Conservation (phyloP, 805 yeast species). For the Wickerhamomyces kurtzmanii region DNA sequence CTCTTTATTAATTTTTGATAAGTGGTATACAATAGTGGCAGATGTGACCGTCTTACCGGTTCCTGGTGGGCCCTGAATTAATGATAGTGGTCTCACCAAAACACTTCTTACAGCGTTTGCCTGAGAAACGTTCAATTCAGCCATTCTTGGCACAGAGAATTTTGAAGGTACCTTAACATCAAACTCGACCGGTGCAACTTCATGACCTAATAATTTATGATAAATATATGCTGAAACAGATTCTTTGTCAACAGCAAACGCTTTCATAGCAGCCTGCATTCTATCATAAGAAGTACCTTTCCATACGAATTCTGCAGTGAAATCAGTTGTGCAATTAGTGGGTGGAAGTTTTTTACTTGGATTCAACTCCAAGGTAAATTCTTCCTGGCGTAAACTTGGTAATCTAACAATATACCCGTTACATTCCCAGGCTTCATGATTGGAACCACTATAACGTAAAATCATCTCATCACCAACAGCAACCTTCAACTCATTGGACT, state of each 20-base stretch:
- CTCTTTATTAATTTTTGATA: constrained; percentile 49
- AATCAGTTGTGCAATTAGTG: constrained; percentile 49
- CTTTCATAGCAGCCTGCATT: constrained; percentile 70
- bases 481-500: constrained; percentile 52
- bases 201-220: constrained; percentile 74
- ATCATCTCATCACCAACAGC: constrained; percentile 82
- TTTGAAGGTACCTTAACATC: constrained; percentile 50
- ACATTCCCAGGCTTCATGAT: constrained; percentile 60
- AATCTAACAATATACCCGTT: constrained; percentile 61
- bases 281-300: constrained; percentile 74
- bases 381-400: constrained; percentile 59
- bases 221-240: constrained; percentile 69
- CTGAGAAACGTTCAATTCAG: constrained; percentile 71
- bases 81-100: constrained; percentile 59
- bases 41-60: constrained; percentile 95
- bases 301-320: constrained; percentile 86
- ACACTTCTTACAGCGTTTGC: constrained; percentile 65
- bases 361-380: constrained; percentile 60
- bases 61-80: constrained; percentile 95
- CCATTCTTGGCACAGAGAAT: constrained; percentile 56
- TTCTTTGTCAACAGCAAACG: constrained; percentile 59
- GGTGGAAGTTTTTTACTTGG: constrained; percentile 34
- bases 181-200: constrained; percentile 52
- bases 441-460: constrained; percentile 49
- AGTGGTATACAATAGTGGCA: constrained; percentile 76